Percentiles rank a stretch among this genome's conserved stretches.
These are phyloP conservation scores for Termitomyces sp. DNA, from an alignment of 768 basidiomycete genomes.

Conservation along the genomic window DNA sequence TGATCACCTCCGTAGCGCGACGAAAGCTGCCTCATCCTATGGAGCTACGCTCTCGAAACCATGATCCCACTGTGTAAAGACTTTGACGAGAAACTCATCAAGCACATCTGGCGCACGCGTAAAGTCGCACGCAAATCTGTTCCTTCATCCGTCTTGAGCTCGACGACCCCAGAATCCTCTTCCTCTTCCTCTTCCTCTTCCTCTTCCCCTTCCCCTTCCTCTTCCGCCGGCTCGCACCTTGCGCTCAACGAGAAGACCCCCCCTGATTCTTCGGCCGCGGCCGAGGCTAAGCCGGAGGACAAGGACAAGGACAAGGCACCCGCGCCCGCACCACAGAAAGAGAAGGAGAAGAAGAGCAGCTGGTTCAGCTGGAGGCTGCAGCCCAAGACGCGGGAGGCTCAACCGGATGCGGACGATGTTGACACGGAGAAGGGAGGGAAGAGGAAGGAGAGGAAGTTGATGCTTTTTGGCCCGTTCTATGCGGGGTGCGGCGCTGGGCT, in stretches of 20 bases:
- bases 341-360: slow-evolving; percentile 18
- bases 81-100: slow-evolving; percentile 77
- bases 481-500: slow-evolving; percentile 66
- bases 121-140: slow-evolving; percentile 22
- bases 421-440: slow-evolving; percentile 41
- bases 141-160: slow-evolving; percentile 6
- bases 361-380: slow-evolving; percentile 51
- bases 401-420: slow-evolving; percentile 23
- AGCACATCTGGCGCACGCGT: slow-evolving; percentile 71
- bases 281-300: slow-evolving; percentile 22
- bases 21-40: slow-evolving; percentile 78
- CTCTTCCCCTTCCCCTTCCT: no score
- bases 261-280: no score
- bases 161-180: slow-evolving; percentile 8
- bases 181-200: no score
- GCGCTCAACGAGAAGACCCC: slow-evolving; percentile 37
- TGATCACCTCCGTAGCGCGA: slow-evolving; percentile 44
- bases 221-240: slow-evolving; percentile 22
- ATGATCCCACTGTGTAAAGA: slow-evolving; percentile 72
- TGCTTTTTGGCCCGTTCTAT: slow-evolving; percentile 69
- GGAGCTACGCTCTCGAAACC: slow-evolving; percentile 68
- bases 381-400: slow-evolving; percentile 19
- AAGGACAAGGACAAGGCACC: no score
- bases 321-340: slow-evolving; percentile 7
- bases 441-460: slow-evolving; percentile 41